A percentile compares a stretch with the other conserved stretches of the same genome.
Evolutionary conservation across 768 basidiomycete species (phyloP).

Genomic region (Russula sp.): DNA sequence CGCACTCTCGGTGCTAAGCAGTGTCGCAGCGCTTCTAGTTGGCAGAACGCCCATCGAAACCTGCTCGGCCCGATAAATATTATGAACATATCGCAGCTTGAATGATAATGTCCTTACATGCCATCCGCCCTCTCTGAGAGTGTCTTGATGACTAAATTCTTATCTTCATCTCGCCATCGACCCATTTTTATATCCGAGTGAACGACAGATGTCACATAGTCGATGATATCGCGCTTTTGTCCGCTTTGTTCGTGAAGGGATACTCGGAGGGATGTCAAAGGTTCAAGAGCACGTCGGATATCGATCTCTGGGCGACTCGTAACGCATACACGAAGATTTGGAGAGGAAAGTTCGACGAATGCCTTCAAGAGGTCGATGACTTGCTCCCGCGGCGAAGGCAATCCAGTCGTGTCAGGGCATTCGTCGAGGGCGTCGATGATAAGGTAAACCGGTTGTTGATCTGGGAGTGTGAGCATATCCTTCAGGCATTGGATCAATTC

Average conservation of each 20-base stretch:
- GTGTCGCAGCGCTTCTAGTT: not conserved
- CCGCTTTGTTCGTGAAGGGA: constrained; percentile 7
- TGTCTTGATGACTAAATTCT: not conserved
- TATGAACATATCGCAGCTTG: not conserved
- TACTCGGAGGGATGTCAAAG: not conserved
- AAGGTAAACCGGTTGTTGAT: not conserved
- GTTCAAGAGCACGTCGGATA: not conserved
- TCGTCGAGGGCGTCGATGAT: constrained; percentile 5
- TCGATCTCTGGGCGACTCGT: constrained; percentile 5
- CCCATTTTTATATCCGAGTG: not conserved
- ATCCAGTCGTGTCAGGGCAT: not conserved
- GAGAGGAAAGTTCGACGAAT: not conserved
- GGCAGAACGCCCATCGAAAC: constrained; percentile 3
- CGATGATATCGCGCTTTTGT: constrained; percentile 1
- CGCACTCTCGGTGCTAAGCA: constrained; percentile 4
- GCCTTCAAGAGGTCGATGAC: not conserved
- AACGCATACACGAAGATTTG: constrained; percentile 3
- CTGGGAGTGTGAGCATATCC: not conserved
- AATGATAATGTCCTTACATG: not conserved
- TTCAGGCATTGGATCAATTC: not conserved
- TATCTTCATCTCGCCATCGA: not conserved
- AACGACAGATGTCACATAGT: not conserved
- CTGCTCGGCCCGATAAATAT: not conserved
- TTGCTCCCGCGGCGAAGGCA: not conserved
- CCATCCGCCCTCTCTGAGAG: constrained; percentile 4